Conservation (phyloP, 1,284 basidiomycete genomes). For the Cryptococcus jaspeensis region DNA sequence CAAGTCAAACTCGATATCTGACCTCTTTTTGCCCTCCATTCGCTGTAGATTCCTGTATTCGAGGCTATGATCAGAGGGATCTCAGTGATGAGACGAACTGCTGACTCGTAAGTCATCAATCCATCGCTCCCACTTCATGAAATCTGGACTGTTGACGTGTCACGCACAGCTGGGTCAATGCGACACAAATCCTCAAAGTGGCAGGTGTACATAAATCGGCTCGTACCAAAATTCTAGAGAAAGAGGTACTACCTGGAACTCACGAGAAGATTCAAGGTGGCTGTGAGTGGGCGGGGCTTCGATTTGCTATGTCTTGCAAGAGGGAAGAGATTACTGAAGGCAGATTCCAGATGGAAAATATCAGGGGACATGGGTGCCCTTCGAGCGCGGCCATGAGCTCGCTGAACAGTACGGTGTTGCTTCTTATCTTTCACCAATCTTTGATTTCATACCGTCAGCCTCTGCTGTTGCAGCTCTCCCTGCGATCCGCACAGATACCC, state of each 20-base stretch:
- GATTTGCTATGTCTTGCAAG: background rate
- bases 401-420: slow-evolving; percentile 87
- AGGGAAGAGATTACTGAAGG: background rate
- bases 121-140: background rate
- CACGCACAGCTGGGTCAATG: slow-evolving; percentile 61
- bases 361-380: slow-evolving; percentile 98
- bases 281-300: slow-evolving; percentile 50
- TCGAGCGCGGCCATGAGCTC: slow-evolving; percentile 83
- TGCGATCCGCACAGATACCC: slow-evolving; percentile 32
- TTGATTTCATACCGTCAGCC: slow-evolving; percentile 77
- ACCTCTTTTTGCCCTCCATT: background rate
- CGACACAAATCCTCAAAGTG: slow-evolving; percentile 98
- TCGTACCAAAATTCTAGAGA: slow-evolving; percentile 95
- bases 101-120: slow-evolving; percentile 74
- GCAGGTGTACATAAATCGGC: slow-evolving; percentile 96
- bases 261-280: slow-evolving; percentile 99
- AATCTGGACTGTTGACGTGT: background rate
- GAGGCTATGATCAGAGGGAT: slow-evolving; percentile 97
- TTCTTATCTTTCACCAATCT: slow-evolving; percentile 77
- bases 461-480: slow-evolving; percentile 43
- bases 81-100: slow-evolving; percentile 93
- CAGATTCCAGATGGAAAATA: slow-evolving; percentile 75
- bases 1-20: background rate
- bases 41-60: slow-evolving; percentile 62
- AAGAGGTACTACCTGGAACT: slow-evolving; percentile 91